phyloP scores from a whole-genome alignment of 2,329 filamentous ascomycete genomes.

The Scedosporium minutisporum region DNA sequence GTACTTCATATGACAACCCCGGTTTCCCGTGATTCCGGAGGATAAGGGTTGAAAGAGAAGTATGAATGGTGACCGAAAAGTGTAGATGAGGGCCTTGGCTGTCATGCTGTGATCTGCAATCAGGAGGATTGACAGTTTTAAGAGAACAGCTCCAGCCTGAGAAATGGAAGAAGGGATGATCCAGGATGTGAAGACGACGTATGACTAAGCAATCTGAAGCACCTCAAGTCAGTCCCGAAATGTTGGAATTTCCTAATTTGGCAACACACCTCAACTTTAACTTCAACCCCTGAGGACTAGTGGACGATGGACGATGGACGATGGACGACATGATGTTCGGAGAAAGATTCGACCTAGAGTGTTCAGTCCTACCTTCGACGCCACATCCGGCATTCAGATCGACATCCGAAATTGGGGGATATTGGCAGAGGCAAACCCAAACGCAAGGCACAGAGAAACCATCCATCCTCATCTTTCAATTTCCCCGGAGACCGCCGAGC shows the following conservation, averaged over 20 bases:
- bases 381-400: background rate
- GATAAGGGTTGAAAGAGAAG: background rate
- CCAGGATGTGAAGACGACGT: background rate
- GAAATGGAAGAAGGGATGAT: background rate
- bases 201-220: constrained; percentile 3
- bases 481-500: background rate
- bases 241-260: background rate
- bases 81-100: background rate
- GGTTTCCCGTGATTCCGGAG: background rate
- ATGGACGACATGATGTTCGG: background rate
- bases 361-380: background rate
- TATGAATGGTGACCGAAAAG: background rate
- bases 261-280: background rate
- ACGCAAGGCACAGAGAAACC: background rate
- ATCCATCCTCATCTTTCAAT: background rate
- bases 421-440: background rate
- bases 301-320: too few species aligned
- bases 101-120: background rate
- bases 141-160: background rate
- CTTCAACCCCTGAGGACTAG: background rate
- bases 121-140: constrained; percentile 5
- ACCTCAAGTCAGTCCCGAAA: background rate
- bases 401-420: too few species aligned
- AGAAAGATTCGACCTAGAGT: background rate
- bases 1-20: background rate